Conservation (phyloP, 441 rosid species). For the Arabidopsis hybrid region DNA sequence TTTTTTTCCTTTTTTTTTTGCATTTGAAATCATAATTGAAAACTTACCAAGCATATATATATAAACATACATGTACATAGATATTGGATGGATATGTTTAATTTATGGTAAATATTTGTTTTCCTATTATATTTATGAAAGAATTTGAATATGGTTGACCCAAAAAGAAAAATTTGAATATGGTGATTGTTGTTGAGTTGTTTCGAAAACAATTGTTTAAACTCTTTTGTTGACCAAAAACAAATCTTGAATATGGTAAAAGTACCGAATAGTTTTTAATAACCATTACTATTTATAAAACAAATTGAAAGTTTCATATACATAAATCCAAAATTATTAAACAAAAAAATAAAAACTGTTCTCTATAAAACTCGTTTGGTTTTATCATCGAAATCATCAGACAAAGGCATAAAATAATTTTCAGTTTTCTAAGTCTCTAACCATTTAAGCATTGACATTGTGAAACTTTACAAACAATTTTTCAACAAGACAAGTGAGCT, state of each 20-base stretch:
- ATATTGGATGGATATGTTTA: not conserved
- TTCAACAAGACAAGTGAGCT: constrained; percentile 28
- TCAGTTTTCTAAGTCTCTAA: too few species aligned
- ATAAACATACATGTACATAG: too few species aligned
- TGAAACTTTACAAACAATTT: constrained; percentile 23
- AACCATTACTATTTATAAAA: too few species aligned
- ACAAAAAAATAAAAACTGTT: not conserved
- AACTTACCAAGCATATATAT: not conserved
- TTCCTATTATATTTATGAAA: not conserved
- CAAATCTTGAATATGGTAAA: too few species aligned
- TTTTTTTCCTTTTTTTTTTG: not conserved
- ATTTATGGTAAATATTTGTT: not conserved
- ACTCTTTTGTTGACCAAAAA: too few species aligned
- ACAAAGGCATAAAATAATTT: too few species aligned
- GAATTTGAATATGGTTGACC: too few species aligned
- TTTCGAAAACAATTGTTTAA: too few species aligned
- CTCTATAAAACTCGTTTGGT: not conserved
- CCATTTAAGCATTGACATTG: constrained; percentile 19
- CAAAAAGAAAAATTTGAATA: too few species aligned
- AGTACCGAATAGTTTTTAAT: too few species aligned
- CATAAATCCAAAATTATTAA: not conserved
- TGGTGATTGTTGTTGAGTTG: not conserved
- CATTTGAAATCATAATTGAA: not conserved
- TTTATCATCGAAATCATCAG: too few species aligned
- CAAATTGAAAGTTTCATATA: not conserved